Base-by-base conservation (phyloP, 257 asterid genomes). In the Capsicum rhomboideum region DNA sequence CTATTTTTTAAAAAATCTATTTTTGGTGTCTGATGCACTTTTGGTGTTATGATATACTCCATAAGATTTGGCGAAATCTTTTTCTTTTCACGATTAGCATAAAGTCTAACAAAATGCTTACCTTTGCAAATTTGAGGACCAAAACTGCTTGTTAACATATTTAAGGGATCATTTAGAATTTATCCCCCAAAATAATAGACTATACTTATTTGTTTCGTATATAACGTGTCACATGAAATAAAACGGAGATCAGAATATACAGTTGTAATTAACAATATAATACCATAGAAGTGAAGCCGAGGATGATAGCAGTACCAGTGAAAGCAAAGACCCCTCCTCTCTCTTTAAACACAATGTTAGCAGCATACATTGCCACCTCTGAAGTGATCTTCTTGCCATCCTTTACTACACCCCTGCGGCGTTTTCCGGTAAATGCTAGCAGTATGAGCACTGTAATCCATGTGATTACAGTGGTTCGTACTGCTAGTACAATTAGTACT, bases 371-470 rank as follows among this genome's bases (percentile, higher is more conserved):
- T 0, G 93, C 93, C 80, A 94, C 93, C 82, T 93, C 97, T 1
- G 93, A 89, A 0, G 95, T 92, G 82, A 94, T 94, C 90, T 67
- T 85, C 63, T 92, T 86, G 8, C 97, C 97, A 67, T 94, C 94
- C 67, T 84, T 90, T 0, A 86, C 95, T 85, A 93, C 86, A 28
- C 88, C 94, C 2, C 92, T 87, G 1, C 97, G 92, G 8, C 94
- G 91, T 67, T 94, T 93, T 11, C 98, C 97, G 0, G 90, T 93
- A 6, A 94, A 94, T 6, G 94, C 94, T 26, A 94, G 77, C 79
- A 94, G 91, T 81, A 94, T 97, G 71, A 92, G 44, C 82, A 93
- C 91, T 4, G 94, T 93, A 80, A 94, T 94, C 96, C 97, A 94
- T 9, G 93, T 86, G 46, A 92, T 83, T 1, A 93, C 64, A 83